phyloP scores from a whole-genome alignment of 805 yeast species.

The Metschnikowia aberdeeniae region DNA sequence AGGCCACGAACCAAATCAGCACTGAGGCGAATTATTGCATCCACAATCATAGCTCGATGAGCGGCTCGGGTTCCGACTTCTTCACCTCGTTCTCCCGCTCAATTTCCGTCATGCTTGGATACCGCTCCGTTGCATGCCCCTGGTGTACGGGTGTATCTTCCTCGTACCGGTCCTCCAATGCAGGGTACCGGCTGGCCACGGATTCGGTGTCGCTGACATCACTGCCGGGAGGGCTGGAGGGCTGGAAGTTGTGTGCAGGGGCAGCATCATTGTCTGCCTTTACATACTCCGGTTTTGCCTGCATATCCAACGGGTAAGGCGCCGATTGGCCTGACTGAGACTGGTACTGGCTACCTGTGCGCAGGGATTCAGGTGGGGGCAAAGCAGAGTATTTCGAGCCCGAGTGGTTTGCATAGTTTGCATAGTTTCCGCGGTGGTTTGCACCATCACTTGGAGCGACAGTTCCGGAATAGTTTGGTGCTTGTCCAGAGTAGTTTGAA shows the following conservation, averaged over 20 bases:
- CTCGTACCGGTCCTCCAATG: slow-evolving; percentile 9
- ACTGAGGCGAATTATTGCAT: too few species aligned
- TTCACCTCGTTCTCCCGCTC: slow-evolving; percentile 1
- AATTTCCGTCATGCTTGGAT: slow-evolving; percentile 5
- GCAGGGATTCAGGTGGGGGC: background rate
- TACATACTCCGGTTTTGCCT: background rate
- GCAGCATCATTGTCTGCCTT: background rate
- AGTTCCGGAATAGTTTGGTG: too few species aligned
- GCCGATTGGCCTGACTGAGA: background rate
- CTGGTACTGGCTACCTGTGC: background rate
- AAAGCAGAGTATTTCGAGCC: too few species aligned
- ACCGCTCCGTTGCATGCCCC: slow-evolving; percentile 15
- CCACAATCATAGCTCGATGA: slow-evolving; percentile 31
- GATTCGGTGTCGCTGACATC: slow-evolving; percentile 16
- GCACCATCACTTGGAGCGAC: too few species aligned
- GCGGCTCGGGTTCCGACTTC: slow-evolving; percentile 35
- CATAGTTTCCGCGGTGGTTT: too few species aligned
- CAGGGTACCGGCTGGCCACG: slow-evolving; percentile 19
- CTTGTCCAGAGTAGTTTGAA: too few species aligned
- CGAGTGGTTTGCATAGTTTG: too few species aligned
- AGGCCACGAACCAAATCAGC: too few species aligned
- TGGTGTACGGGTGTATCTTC: slow-evolving; percentile 1
- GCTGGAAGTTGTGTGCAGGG: slow-evolving; percentile 2
- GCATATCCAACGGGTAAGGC: slow-evolving; percentile 1
- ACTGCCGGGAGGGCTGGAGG: slow-evolving; percentile 15